These are phyloP conservation scores for Podaxis rugospora DNA, from an alignment of 768 basidiomycete genomes.

Conservation along the genomic window DNA sequence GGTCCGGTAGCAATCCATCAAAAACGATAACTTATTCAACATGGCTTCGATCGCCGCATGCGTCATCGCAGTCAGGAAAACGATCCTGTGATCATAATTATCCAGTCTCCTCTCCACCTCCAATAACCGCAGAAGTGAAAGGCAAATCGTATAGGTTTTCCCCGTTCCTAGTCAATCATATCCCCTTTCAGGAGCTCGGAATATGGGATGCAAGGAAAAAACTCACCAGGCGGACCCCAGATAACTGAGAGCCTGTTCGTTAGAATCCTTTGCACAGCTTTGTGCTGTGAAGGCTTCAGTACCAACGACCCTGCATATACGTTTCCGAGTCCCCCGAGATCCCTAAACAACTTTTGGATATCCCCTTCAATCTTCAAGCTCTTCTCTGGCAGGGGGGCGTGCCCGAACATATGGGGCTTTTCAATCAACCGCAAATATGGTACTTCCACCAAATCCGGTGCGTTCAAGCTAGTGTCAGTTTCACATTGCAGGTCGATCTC, in stretches of 20 bases:
- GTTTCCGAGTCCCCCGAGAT: conserved; percentile 29
- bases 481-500: conserved; percentile 40
- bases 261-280: conserved; percentile 38
- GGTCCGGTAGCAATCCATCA: conserved; percentile 31
- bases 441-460: conserved; percentile 18
- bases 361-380: conserved; percentile 29
- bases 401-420: conserved; percentile 36
- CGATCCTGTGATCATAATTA: conserved; percentile 27
- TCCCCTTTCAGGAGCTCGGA: neutral
- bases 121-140: conserved; percentile 41
- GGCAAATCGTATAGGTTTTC: conserved; percentile 47
- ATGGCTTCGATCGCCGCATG: conserved; percentile 51
- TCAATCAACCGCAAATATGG: conserved; percentile 43
- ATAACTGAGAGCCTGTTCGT: conserved; percentile 41
- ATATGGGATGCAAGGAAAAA: neutral
- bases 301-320: conserved; percentile 33
- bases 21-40: conserved; percentile 32
- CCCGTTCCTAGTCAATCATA: conserved; percentile 36
- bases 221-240: conserved; percentile 47
- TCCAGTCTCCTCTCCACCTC: conserved; percentile 33
- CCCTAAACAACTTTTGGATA: conserved; percentile 38
- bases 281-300: conserved; percentile 43
- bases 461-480: conserved; percentile 14
- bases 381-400: conserved; percentile 21
- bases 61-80: conserved; percentile 49